Evolutionary conservation across 805 yeast species (phyloP).

Genomic region (Candida parachauliodes): DNA sequence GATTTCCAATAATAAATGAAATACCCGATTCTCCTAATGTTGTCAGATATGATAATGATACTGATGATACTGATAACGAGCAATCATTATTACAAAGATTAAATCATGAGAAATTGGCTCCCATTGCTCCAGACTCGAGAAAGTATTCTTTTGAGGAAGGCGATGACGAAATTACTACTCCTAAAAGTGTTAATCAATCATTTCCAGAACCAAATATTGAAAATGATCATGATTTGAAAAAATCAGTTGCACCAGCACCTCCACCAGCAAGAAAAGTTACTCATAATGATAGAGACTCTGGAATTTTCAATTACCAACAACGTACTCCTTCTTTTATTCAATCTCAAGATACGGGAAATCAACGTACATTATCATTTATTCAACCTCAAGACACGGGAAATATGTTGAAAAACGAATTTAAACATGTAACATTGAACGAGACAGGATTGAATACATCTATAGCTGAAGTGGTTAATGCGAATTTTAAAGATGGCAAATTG

Average conservation of each 20-base stretch:
- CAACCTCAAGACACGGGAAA: slow-evolving; percentile 41
- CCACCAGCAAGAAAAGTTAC: slow-evolving; percentile 55
- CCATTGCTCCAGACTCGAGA: slow-evolving; percentile 7
- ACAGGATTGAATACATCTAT: slow-evolving; percentile 76
- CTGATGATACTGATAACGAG: slow-evolving; percentile 18
- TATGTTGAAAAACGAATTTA: slow-evolving; percentile 21
- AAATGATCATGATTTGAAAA: background rate
- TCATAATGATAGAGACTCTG: slow-evolving; percentile 24
- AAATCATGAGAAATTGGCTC: slow-evolving; percentile 19
- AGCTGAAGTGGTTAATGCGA: slow-evolving; percentile 81
- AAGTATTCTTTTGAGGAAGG: slow-evolving; percentile 41
- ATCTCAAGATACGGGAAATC: slow-evolving; percentile 38
- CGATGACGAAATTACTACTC: slow-evolving; percentile 32
- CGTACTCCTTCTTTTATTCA: slow-evolving; percentile 16
- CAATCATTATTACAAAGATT: slow-evolving; percentile 31
- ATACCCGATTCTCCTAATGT: slow-evolving; percentile 31
- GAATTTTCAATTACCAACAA: slow-evolving; percentile 15
- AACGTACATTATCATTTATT: slow-evolving; percentile 15
- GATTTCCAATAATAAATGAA: background rate
- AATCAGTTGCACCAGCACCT: slow-evolving; percentile 39
- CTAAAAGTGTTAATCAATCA: slow-evolving; percentile 15
- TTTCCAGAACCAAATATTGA: slow-evolving; percentile 3
- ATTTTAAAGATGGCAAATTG: slow-evolving; percentile 64
- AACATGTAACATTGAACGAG: slow-evolving; percentile 28
- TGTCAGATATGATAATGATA: slow-evolving; percentile 26